A percentile compares a stretch with the other conserved stretches of the same genome.
Conservation (phyloP, 495 filamentous ascomycete species). For the Penicillium tannophilum region DNA sequence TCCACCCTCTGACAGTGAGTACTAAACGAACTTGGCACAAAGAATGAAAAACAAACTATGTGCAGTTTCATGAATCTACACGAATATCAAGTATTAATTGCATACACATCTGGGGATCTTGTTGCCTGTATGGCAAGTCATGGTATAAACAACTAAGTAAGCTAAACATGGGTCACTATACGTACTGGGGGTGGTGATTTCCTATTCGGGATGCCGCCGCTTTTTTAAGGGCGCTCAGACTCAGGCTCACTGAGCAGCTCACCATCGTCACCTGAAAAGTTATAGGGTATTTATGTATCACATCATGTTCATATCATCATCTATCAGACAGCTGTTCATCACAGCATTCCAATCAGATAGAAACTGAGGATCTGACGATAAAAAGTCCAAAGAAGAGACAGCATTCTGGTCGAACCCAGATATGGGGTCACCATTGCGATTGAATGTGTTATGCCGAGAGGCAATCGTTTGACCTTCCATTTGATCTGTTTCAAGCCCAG, state of each 20-base stretch:
- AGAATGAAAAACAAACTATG: neutral
- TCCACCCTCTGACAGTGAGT: conserved; percentile 1
- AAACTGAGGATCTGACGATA: neutral
- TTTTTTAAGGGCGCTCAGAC: no score
- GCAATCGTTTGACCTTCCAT: neutral
- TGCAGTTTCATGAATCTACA: neutral
- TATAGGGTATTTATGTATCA: neutral
- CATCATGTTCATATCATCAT: conserved; percentile 1
- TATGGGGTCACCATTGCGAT: neutral
- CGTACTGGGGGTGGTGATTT: no score
- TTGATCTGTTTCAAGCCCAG: neutral
- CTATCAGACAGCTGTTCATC: neutral
- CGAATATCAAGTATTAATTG: neutral
- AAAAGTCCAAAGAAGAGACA: conserved; percentile 1
- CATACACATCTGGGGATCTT: no score
- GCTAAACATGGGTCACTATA: no score
- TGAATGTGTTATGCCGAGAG: neutral
- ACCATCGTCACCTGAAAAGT: no score
- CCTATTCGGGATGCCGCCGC: no score
- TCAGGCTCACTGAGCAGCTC: no score
- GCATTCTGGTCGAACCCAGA: neutral
- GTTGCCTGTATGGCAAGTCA: no score
- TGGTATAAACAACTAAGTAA: neutral
- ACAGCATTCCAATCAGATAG: conserved; percentile 5
- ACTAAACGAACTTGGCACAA: neutral